Percentiles rank a stretch among this genome's conserved stretches.
These are phyloP conservation scores for Leptomonas pyrrhocoris DNA, from an alignment of 208 protist species.

Conservation along the genomic window DNA sequence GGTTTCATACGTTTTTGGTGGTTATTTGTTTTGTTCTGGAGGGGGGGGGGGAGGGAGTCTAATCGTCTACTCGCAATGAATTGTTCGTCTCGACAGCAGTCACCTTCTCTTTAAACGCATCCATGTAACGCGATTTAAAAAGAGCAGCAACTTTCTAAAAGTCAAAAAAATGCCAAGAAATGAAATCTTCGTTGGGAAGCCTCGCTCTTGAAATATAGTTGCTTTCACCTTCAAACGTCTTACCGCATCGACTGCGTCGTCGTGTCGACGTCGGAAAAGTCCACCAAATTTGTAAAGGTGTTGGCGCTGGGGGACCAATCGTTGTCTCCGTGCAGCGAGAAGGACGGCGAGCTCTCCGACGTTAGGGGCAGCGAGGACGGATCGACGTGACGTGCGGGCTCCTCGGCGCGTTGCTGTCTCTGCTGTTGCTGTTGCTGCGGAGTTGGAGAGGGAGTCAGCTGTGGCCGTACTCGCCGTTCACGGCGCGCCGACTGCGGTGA, in stretches of 20 bases:
- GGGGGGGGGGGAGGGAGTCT: too few relatives aligned
- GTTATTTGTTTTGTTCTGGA: too few relatives aligned
- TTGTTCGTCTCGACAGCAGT: too few relatives aligned
- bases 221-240: too few relatives aligned
- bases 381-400: conserved; percentile 14
- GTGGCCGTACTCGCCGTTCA: background rate
- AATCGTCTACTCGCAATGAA: too few relatives aligned
- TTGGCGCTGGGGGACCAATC: conserved; percentile 44
- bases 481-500: conserved; percentile 4
- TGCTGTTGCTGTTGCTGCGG: conserved; percentile 9
- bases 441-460: background rate
- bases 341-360: conserved; percentile 11
- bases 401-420: background rate
- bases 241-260: conserved; percentile 37
- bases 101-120: too few relatives aligned
- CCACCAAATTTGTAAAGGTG: conserved; percentile 76
- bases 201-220: too few relatives aligned
- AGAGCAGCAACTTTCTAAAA: too few relatives aligned
- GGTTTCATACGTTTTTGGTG: too few relatives aligned
- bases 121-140: too few relatives aligned
- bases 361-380: conserved; percentile 28
- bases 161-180: too few relatives aligned
- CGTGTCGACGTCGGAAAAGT: conserved; percentile 67
- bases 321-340: conserved; percentile 10
- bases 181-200: too few relatives aligned